Evolutionary conservation across 2,329 filamentous ascomycete genomes (phyloP).

Genomic region (Pseudohalonectria lignicola): DNA sequence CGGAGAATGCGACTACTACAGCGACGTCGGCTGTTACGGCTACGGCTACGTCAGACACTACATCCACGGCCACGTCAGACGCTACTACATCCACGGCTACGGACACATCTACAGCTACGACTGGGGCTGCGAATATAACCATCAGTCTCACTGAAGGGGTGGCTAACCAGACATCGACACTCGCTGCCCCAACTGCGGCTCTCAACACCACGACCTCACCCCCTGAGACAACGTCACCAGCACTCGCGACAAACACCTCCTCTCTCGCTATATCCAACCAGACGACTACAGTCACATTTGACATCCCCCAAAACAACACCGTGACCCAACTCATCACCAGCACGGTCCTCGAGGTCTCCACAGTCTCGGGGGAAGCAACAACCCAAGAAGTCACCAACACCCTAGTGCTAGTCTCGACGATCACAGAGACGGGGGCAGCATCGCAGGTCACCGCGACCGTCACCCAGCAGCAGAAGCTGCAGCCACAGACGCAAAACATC

Average conservation of each 20-base stretch:
- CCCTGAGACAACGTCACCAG: not conserved
- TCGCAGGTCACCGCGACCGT: not conserved
- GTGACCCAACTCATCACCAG: not conserved
- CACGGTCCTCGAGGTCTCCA: not conserved
- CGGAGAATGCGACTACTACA: no score
- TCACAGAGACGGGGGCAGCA: not conserved
- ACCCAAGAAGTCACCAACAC: not conserved
- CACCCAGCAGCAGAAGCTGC: not conserved
- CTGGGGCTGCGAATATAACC: no score
- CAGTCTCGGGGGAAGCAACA: not conserved
- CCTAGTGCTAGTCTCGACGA: not conserved
- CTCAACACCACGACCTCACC: not conserved
- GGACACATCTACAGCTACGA: no score
- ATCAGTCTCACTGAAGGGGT: no score
- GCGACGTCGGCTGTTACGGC: no score
- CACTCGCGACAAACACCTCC: not conserved
- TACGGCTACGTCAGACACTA: no score
- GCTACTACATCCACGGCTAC: no score
- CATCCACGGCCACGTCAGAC: no score
- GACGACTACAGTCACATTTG: not conserved
- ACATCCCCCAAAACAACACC: not conserved
- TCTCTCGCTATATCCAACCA: no score
- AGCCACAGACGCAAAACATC: not conserved
- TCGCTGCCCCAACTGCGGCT: no score
- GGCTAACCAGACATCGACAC: no score